Conservation (phyloP, 176 grass and related monocot genomes). For the Rhynchospora tenuis region DNA sequence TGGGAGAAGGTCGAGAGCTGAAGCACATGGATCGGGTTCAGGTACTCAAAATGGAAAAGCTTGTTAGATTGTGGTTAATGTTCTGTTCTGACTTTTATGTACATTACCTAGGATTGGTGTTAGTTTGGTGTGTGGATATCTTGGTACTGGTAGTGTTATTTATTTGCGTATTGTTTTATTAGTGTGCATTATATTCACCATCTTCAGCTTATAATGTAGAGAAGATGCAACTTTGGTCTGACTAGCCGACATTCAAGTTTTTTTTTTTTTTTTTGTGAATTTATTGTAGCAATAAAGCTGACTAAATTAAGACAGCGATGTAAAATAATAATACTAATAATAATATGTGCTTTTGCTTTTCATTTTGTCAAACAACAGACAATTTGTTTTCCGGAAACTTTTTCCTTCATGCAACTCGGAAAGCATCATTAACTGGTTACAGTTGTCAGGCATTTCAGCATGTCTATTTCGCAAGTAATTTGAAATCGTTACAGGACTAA, state of each 20-base stretch:
- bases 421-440: not conserved
- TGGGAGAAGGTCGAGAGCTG: not conserved
- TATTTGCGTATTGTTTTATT: not conserved
- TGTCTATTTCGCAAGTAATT: not conserved
- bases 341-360: not conserved
- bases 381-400: not conserved
- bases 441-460: not conserved
- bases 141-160: conserved; percentile 4
- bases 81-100: not conserved
- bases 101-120: conserved; percentile 6
- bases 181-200: conserved; percentile 8
- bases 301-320: not conserved
- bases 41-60: not conserved
- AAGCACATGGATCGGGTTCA: not conserved
- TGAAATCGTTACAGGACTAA: not conserved
- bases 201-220: conserved; percentile 3
- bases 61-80: not conserved
- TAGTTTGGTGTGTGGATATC: not conserved
- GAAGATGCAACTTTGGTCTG: not conserved
- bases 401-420: not conserved
- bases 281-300: not conserved
- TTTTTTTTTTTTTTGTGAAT: not conserved
- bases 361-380: not conserved
- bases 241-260: not conserved
- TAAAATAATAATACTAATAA: not conserved